phyloP scores from a whole-genome alignment of 805 yeast genomes.

The Yamadazyma sp. region DNA sequence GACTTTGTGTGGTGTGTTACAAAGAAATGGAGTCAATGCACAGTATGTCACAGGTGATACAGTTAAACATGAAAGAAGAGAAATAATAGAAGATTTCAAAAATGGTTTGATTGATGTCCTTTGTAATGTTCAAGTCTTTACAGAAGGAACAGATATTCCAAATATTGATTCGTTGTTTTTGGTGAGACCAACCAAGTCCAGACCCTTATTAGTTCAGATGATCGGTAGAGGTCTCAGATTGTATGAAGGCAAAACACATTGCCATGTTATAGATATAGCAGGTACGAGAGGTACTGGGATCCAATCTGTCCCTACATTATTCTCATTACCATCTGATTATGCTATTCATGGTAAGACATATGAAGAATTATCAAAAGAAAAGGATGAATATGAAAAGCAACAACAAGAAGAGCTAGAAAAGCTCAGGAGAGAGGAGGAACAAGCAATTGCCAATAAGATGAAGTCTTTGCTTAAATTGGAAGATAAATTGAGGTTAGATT shows the following conservation, averaged over 20 bases:
- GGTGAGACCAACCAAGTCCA: conserved; percentile 78
- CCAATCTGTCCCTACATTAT: conserved; percentile 52
- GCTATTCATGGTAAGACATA: conserved; percentile 11
- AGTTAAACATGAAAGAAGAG: conserved; percentile 45
- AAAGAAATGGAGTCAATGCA: conserved; percentile 60
- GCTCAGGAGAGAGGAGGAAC: conserved; percentile 11
- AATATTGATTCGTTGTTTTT: conserved; percentile 76
- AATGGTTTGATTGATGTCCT: conserved; percentile 65
- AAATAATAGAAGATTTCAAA: conserved; percentile 56
- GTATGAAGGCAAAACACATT: conserved; percentile 56
- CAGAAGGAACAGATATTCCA: conserved; percentile 95
- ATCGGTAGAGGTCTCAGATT: conserved; percentile 83
- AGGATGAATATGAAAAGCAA: conserved; percentile 10
- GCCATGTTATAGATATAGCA: conserved; percentile 79
- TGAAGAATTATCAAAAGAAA: conserved; percentile 11
- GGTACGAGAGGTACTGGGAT: conserved; percentile 54
- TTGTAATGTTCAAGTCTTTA: conserved; percentile 84
- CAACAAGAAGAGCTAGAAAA: conserved; percentile 9
- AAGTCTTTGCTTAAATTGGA: conserved; percentile 10
- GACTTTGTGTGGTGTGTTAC: conserved; percentile 50
- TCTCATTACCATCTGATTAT: conserved; percentile 24
- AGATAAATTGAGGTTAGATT: conserved; percentile 21
- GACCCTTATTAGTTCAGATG: conserved; percentile 76
- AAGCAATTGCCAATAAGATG: conserved; percentile 11
- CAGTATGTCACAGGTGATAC: conserved; percentile 72